Base-by-base conservation (phyloP, 2,329 filamentous ascomycete species). In the Trichoderma harzianum region DNA sequence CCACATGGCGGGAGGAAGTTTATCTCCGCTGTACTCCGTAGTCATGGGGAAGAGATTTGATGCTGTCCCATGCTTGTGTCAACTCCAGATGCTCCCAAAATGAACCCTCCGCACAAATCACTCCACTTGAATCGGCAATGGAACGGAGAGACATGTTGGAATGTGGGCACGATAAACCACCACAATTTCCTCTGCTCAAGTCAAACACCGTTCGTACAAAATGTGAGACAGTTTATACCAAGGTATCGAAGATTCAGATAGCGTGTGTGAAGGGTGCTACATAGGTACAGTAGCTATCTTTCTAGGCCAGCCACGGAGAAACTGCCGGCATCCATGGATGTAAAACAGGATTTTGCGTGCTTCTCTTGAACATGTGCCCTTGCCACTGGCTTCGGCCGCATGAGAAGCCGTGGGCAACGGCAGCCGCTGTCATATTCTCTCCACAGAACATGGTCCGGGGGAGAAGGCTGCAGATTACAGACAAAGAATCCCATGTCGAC, bases 171-270 rank as follows among this genome's bases (percentile, higher is more conserved):
- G 43, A 68, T 43, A 34, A 32, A 36, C 34, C 69, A 60, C 34
- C 69, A 60, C 74, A 76, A 74, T 76, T 78, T 74, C 74, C 74
- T 73, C 65, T 75, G 47, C 68, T 72, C 73, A 76, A 78, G 75
- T 72, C 73, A 76, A 78, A 75, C 74, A 74, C 73, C 74, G 55
- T 66, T 72, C 68, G 32, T 60, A 74, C 28, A 10, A 14, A 14
- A 32, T 36, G 73, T 80, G 76, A 80, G 78, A 80, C 79, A 80
- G 11, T 51, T 28, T 24, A 76, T 75, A 74, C 74, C 74, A 72
- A 28, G 39, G 28, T 53, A 53, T 36, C 51, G 28, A 63, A 67
- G 43, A 60, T 34, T 32, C 39, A 72, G 70, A 55, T 32, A 57
- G 55, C 12, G 53, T 36, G 32, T 34, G 39, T 57, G 10, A 62